Percentiles rank a stretch among this genome's conserved stretches.
phyloP scores from a whole-genome alignment of 176 grass and related monocot genomes.

The Carex littledalei region DNA sequence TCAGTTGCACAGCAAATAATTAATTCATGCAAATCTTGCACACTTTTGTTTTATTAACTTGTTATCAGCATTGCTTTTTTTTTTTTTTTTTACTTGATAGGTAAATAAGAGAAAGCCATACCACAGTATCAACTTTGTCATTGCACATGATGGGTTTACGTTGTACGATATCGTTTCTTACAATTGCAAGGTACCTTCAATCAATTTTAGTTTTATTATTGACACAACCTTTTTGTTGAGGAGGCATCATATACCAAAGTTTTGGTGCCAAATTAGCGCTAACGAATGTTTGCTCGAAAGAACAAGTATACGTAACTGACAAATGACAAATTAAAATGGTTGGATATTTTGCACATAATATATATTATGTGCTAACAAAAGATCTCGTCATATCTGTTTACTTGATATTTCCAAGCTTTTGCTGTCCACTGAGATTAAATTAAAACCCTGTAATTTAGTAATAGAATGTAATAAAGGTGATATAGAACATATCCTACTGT shows the following conservation, averaged over 20 bases:
- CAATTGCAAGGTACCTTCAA: constrained; percentile 70
- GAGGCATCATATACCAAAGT: neutral
- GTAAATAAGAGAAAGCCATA: constrained; percentile 73
- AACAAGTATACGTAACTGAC: neutral
- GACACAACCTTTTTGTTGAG: neutral
- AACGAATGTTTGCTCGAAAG: neutral
- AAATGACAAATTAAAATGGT: neutral
- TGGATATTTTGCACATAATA: neutral
- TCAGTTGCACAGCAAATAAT: constrained; percentile 1
- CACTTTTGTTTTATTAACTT: neutral
- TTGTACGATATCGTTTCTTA: constrained; percentile 95
- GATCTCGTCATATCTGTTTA: neutral
- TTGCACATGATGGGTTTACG: constrained; percentile 98
- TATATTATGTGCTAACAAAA: neutral
- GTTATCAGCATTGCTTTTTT: constrained; percentile 4
- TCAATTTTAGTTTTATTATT: neutral
- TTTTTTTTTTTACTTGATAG: constrained; percentile 35
- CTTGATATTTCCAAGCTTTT: neutral
- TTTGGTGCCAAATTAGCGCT: neutral
- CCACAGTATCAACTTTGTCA: constrained; percentile 86
- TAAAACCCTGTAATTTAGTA: neutral
- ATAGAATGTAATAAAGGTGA: neutral
- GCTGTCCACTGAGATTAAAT: neutral
- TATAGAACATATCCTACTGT: neutral
- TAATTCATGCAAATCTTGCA: neutral